Conservation (phyloP, 805 yeast species). For the Candida pseudoglaebosa region DNA sequence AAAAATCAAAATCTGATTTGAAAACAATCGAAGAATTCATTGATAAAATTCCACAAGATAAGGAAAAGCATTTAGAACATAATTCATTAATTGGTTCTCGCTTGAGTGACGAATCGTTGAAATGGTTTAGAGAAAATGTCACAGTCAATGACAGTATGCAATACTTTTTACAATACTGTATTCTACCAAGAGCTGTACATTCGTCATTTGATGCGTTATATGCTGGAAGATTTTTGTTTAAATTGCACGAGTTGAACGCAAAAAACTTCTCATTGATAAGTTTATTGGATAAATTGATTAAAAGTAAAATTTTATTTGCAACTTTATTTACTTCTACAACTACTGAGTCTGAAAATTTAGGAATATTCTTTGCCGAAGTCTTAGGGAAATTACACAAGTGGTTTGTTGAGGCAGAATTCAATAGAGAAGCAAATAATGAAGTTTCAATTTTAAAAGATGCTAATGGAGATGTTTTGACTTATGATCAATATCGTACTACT, state of each 20-base stretch:
- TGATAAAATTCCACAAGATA: slow-evolving; percentile 33
- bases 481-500: slow-evolving; percentile 33
- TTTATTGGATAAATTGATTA: slow-evolving; percentile 46
- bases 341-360: slow-evolving; percentile 76
- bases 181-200: slow-evolving; percentile 72
- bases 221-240: slow-evolving; percentile 56
- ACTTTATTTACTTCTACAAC: slow-evolving; percentile 69
- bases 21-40: slow-evolving; percentile 22
- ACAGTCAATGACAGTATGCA: slow-evolving; percentile 7
- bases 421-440: slow-evolving; percentile 8
- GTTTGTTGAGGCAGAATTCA: slow-evolving; percentile 28
- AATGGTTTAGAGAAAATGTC: slow-evolving; percentile 38
- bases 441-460: slow-evolving; percentile 17
- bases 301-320: slow-evolving; percentile 46
- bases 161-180: slow-evolving; percentile 55
- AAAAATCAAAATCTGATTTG: slow-evolving; percentile 22
- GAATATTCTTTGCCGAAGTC: slow-evolving; percentile 62
- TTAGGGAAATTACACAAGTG: slow-evolving; percentile 47
- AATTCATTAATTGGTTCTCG: slow-evolving; percentile 23
- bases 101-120: slow-evolving; percentile 20
- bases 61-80: slow-evolving; percentile 42
- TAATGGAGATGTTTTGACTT: slow-evolving; percentile 12
- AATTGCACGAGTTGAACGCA: slow-evolving; percentile 37
- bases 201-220: slow-evolving; percentile 82
- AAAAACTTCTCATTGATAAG: slow-evolving; percentile 35